These are phyloP conservation scores for Suillus clintonianus DNA, from an alignment of 768 basidiomycete species.

Conservation along the genomic window DNA sequence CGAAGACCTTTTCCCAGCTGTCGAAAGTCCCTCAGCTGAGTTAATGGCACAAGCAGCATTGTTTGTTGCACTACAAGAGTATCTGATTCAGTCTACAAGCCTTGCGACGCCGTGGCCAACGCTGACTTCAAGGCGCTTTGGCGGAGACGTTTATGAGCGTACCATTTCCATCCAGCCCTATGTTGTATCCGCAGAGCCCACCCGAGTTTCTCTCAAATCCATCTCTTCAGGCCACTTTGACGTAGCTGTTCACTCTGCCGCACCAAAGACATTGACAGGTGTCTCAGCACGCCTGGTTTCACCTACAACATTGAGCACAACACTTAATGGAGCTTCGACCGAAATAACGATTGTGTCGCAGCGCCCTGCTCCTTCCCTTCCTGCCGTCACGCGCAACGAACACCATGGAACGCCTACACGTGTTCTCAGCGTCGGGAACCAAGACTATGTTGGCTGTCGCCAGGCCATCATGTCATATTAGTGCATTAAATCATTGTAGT, in stretches of 20 bases:
- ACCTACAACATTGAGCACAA: constrained; percentile 53
- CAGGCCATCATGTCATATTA: no score
- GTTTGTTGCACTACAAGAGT: constrained; percentile 70
- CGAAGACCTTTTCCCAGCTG: no score
- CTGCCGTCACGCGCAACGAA: constrained; percentile 55
- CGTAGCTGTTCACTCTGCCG: constrained; percentile 44
- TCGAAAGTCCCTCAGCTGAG: no score
- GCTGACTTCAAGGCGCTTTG: constrained; percentile 76
- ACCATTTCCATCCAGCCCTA: constrained; percentile 64
- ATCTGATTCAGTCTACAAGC: constrained; percentile 27
- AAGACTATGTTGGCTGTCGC: constrained; percentile 71
- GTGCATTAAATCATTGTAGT: no score
- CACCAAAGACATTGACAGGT: constrained; percentile 42
- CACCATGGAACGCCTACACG: no score
- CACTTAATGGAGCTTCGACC: constrained; percentile 49
- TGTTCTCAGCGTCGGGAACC: constrained; percentile 59
- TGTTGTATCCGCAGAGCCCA: constrained; percentile 38
- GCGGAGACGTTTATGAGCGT: constrained; percentile 68
- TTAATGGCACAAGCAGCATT: constrained; percentile 84
- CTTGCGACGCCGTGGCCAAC: constrained; percentile 65
- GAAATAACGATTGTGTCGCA: constrained; percentile 79
- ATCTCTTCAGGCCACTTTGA: constrained; percentile 54
- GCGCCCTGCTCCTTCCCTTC: constrained; percentile 50
- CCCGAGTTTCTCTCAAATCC: no score
- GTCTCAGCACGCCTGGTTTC: constrained; percentile 60